Evolutionary conservation across 2,329 filamentous ascomycete species (phyloP), one percentile per base, ranked within the genome.

Genomic region (Talaromyces sp.): DNA sequence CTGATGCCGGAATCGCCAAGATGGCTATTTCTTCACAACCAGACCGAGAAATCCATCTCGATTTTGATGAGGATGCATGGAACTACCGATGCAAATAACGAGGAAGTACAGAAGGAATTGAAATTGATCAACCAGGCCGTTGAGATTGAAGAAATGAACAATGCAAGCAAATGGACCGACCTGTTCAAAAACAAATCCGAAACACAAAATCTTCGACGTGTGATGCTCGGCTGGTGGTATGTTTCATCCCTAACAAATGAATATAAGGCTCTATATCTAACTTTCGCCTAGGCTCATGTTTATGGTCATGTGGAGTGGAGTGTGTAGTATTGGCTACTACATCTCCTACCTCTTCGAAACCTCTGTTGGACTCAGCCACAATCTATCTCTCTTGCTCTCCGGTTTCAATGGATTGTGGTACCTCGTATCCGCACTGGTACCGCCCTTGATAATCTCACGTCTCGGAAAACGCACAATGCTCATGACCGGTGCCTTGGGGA

Each of bases 281-380:
- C 9, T 19, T 21, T 21, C 32, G 12, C 2, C 5, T 26, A 52
- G 61, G 61, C 55, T 61, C 26, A 63, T 63, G 61, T 61, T 61
- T 32, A 62, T 62, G 61, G 58, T 62, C 5, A 62, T 62, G 58
- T 62, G 58, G 58, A 61, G 58, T 31, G 60, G 56, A 4, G 56
- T 58, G 3, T 58, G 56, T 38, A 43, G 48, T 38, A 61, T 61
- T 31, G 60, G 62, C 26, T 63, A 62, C 48, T 67, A 66, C 56
- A 66, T 64, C 38, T 65, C 66, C 21, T 68, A 66, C 32, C 58
- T 68, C 8, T 63, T 67, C 51, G 61, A 66, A 48, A 61, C 62
- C 27, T 65, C 63, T 1, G 60, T 67, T 24, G 65, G 66, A 2
- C 61, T 66, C 26, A 62, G 62, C 17, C 64, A 67, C 55, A 64